Percentiles rank a stretch among this genome's conserved stretches.
Evolutionary conservation across 1,284 basidiomycete genomes (phyloP).

Genomic region (Apiotrichum gracile): DNA sequence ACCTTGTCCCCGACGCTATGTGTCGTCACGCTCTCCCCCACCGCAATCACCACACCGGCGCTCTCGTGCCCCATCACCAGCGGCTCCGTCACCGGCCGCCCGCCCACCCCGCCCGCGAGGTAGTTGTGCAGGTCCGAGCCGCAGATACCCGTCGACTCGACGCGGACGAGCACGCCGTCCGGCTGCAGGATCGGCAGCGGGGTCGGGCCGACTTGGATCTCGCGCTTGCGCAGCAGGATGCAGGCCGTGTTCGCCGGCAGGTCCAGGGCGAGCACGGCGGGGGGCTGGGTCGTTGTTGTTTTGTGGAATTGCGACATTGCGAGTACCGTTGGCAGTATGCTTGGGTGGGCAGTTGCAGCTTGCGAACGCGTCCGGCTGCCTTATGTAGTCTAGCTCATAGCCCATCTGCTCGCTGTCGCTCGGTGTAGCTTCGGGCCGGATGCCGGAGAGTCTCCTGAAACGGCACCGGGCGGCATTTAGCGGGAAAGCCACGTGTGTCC

Average conservation of each 20-base stretch:
- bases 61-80: conserved; percentile 47
- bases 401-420: neutral
- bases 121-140: conserved; percentile 43
- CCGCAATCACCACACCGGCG: conserved; percentile 42
- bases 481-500: neutral
- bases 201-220: conserved; percentile 29
- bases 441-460: neutral
- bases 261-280: conserved; percentile 29
- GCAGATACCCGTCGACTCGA: conserved; percentile 42
- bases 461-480: neutral
- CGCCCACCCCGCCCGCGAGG: conserved; percentile 40
- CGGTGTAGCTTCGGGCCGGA: neutral
- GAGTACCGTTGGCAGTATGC: too few species aligned
- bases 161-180: conserved; percentile 42
- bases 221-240: conserved; percentile 35
- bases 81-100: conserved; percentile 40
- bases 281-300: conserved; percentile 33
- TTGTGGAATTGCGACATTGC: conserved; percentile 38
- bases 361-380: too few species aligned
- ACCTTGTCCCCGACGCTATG: conserved; percentile 50
- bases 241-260: conserved; percentile 34
- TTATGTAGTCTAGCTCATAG: neutral
- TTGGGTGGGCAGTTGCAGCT: too few species aligned
- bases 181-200: conserved; percentile 41
- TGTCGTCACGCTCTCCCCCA: conserved; percentile 40